Conservation (phyloP, 768 basidiomycete species). For the Phlebiopsis flavidoalba region DNA sequence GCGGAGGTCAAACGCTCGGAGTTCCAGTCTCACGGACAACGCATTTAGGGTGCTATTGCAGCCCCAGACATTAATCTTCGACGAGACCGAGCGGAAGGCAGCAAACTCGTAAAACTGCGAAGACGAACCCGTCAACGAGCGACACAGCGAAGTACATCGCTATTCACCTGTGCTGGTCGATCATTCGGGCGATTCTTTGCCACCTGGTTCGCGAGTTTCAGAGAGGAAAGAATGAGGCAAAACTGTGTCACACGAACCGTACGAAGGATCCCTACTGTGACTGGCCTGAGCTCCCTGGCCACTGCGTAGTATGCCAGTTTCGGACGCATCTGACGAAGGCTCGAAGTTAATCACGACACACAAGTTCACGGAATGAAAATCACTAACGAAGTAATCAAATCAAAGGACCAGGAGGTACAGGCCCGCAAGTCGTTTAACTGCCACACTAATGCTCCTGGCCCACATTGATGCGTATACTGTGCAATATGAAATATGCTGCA, state of each 20-base stretch:
- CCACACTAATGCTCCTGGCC: slow-evolving; percentile 92
- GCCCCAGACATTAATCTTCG: slow-evolving; percentile 76
- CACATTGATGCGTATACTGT: slow-evolving; percentile 31
- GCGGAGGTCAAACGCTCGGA: slow-evolving; percentile 53
- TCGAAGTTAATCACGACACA: not conserved
- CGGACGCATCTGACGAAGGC: slow-evolving; percentile 43
- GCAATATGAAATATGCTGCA: slow-evolving; percentile 23
- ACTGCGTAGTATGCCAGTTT: slow-evolving; percentile 36
- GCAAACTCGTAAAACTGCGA: slow-evolving; percentile 36
- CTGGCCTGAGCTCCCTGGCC: slow-evolving; percentile 35
- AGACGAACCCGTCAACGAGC: not conserved
- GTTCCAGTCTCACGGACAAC: slow-evolving; percentile 54
- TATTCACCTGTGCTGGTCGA: slow-evolving; percentile 27
- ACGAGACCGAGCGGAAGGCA: slow-evolving; percentile 60
- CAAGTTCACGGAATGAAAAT: not conserved
- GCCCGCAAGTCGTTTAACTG: slow-evolving; percentile 91
- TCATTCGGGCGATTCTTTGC: slow-evolving; percentile 28
- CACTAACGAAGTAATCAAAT: slow-evolving; percentile 70
- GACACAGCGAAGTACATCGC: not conserved
- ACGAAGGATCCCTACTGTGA: slow-evolving; percentile 37
- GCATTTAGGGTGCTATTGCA: slow-evolving; percentile 66
- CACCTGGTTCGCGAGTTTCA: slow-evolving; percentile 1
- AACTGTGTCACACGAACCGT: slow-evolving; percentile 16
- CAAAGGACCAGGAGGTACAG: slow-evolving; percentile 90
- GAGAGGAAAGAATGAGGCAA: slow-evolving; percentile 6